Base-by-base conservation (phyloP, 139 green algal species). In the Edaphochlamys debaryana region DNA sequence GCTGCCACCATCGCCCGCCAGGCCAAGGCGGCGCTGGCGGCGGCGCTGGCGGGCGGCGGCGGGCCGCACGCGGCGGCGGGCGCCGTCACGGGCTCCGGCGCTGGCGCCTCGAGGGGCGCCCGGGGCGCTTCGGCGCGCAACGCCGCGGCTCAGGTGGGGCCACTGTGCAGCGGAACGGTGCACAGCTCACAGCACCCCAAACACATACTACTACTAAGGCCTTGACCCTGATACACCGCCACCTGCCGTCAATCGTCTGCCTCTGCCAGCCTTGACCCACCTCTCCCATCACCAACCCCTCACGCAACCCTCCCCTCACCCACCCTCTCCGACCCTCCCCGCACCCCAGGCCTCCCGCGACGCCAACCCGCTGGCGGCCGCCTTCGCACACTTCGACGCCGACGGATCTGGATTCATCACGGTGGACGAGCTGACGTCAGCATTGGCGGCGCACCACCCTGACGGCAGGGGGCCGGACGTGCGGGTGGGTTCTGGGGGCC, bases 381-480 rank as follows among this genome's bases (percentile, higher is more conserved):
- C 84, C 4, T 88, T 88, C 54, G 34, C 34, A 64, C 70, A 87
- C 71, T 91, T 92, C 69, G 89, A 92, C 70, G 79, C 67, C 20
- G 84, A 88, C 67, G 78, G 80, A 76, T 85, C 40, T 22, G 89
- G 89, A 29, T 92, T 82, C 86, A 91, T 92, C 84, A 90, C 77
- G 0, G 25, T 79, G 2, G 83, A 91, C 40, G 87, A 88, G 82
- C 60, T 91, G 79, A 37, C 78, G 50, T 42, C 38, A 6, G 87
- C 87, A 6, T 60, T 91, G 23, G 66, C 76, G n/a, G 32, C 63
- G 42, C 76, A 82, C 62, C 76, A 85, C 45, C 52, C 67, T 27
- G 68, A 50, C 30, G 50, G 72, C 13, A 32, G 73, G 68, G 83
- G 76, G n/a, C 76, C 76, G 6, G 63, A 82, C 41, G 52, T 82